These are phyloP conservation scores for Leccinum pellstonianum DNA, from an alignment of 768 basidiomycete species.

Conservation along the genomic window DNA sequence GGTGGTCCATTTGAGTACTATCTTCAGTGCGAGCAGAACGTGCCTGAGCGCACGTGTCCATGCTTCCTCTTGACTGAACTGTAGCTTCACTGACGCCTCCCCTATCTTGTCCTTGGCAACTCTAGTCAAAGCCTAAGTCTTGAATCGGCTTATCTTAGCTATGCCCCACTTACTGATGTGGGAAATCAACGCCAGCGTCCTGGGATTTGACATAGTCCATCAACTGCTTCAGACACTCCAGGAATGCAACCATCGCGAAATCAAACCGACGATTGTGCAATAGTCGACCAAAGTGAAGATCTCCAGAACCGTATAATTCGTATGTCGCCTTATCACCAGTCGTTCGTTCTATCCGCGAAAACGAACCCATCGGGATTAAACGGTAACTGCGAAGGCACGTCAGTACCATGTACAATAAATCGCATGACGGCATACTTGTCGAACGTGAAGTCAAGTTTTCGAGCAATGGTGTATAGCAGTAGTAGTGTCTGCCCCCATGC, in stretches of 20 bases:
- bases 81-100: constrained; percentile 89
- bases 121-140: constrained; percentile 38
- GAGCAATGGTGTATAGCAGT: constrained; percentile 84
- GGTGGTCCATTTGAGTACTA: constrained; percentile 83
- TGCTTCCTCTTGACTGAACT: constrained; percentile 91
- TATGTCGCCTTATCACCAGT: constrained; percentile 81
- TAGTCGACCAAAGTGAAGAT: constrained; percentile 82
- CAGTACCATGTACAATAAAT: constrained; percentile 5
- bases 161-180: constrained; percentile 71
- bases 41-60: constrained; percentile 95
- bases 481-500: constrained; percentile 98
- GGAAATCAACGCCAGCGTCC: constrained; percentile 72
- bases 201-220: constrained; percentile 81
- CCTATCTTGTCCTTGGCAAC: constrained; percentile 94
- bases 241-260: constrained; percentile 91
- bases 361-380: constrained; percentile 91
- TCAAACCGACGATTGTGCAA: constrained; percentile 96
- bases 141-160: background rate
- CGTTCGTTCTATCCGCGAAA: constrained; percentile 85
- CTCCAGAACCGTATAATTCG: constrained; percentile 94
- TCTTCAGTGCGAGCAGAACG: constrained; percentile 85
- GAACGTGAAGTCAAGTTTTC: constrained; percentile 88
- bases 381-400: constrained; percentile 60
- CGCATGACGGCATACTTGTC: constrained; percentile 56
- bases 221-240: constrained; percentile 91